Base-by-base conservation (phyloP, 2,329 filamentous ascomycete species). In the Diaporthe nobilis region DNA sequence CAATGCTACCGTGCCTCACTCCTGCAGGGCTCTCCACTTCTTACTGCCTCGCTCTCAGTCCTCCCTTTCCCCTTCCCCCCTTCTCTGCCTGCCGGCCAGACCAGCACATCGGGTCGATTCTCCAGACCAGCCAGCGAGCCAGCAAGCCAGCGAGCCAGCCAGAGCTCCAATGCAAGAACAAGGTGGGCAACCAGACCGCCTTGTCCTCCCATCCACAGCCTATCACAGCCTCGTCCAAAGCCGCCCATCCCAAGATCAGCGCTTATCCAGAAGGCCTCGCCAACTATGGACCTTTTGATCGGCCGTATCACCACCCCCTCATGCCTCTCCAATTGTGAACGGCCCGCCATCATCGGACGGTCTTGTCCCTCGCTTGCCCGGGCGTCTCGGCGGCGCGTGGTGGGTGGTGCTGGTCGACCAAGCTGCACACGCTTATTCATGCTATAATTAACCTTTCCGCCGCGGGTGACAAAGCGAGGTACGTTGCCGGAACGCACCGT, bases 161-260 rank as follows among this genome's bases (percentile, higher is more conserved):
- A 63, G 60, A 65, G 15, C 42, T 49, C 42, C 61, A 37, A 67
- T 31, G 47, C 63, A n/a, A 67, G 63, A 63, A 47, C 71, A 39
- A 49, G 57, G 71, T 63, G 60, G 58, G 71, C 71, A 53, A 63
- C 60, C 71, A 51, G 71, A 42, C 47, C 57, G 44, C 57, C 71
- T 53, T 47, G 71, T 47, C 34, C n/a, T 44, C 71, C 71, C 17
- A 9, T 42, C 12, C 42, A 34, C 39, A 61, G 53, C 74, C 71
- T 76, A 74, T 74, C 74, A 76, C 57, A 71, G 75, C 63, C 72
- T 74, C 39, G 57, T 65, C 75, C 71, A 63, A 76, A 74, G 72
- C 72, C 49, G 57, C 75, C 72, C 47, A 74, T 55, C 12, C 63
- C 28, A 25, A 49, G 72, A 74, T 71, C 75, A 74, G 75, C 75